Percentiles rank a stretch among this genome's conserved stretches.
phyloP scores from a whole-genome alignment of 2,329 filamentous ascomycete species.

The Colletotrichum eleusines region DNA sequence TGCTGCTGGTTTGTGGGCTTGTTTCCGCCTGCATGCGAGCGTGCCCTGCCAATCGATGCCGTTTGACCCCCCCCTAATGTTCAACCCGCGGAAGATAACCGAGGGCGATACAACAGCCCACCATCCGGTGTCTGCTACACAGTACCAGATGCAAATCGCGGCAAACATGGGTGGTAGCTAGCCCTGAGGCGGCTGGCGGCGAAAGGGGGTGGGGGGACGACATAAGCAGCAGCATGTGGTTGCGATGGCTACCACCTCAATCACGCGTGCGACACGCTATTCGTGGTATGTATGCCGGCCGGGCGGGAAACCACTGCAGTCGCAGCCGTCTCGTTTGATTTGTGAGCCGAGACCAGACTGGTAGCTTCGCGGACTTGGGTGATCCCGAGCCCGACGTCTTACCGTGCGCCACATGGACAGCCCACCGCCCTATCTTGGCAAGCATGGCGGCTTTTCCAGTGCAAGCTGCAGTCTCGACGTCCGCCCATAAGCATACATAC shows the following conservation, averaged over 20 bases:
- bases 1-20: constrained; percentile 3
- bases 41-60: constrained; percentile 23
- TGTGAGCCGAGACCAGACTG: constrained; percentile 22
- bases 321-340: constrained; percentile 22
- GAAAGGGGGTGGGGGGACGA: constrained; percentile 3
- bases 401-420: constrained; percentile 17
- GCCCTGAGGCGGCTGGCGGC: constrained; percentile 15
- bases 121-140: constrained; percentile 2
- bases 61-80: background rate
- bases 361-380: constrained; percentile 31
- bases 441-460: background rate
- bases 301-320: constrained; percentile 17
- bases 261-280: constrained; percentile 15
- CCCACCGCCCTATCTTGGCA: constrained; percentile 26
- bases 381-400: constrained; percentile 37
- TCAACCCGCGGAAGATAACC: constrained; percentile 19
- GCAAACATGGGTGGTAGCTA: constrained; percentile 15
- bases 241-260: constrained; percentile 29
- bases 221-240: constrained; percentile 31
- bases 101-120: constrained; percentile 13
- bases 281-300: constrained; percentile 7
- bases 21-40: constrained; percentile 8
- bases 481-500: no score
- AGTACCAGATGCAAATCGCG: constrained; percentile 26
- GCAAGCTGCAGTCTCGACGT: constrained; percentile 24